Base-by-base conservation (phyloP, 164 flowering plant genomes). In the Hamamelis virginiana region DNA sequence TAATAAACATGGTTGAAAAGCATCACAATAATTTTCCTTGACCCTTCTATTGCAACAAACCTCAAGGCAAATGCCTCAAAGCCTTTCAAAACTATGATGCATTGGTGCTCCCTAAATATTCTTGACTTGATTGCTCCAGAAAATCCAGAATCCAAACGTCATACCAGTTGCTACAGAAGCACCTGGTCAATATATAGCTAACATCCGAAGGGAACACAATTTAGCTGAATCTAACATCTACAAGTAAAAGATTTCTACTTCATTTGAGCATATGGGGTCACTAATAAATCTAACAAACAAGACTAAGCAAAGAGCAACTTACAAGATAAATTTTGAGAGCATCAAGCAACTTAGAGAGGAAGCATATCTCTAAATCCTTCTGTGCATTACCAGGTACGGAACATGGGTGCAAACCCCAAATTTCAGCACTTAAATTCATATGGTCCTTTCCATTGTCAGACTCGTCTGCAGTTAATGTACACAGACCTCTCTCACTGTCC, bases 331-430 rank as follows among this genome's bases (percentile, higher is more conserved):
- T 75, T 55, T 74, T 81, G 71, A 91, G 80, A 59, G 82, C 83
- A 69, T 95, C 94, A 70, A 95, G 85, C 74, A 92, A 75, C 80
- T 86, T 92, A 23, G 88, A 78, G 72, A 82, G 83, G 51, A 95
- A 88, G 67, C 64, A 85, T 56, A 72, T 67, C 19, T 85, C 89
- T 50, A 75, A 78, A 75, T 91, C 89, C 67, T 80, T 69, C 25
- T 74, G 28, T 50, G 74, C 67, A 33, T 47, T 63, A 5, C 66
- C 65, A 56, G 59, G 41, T 25, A n/a, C 9, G n/a, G 77, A 72
- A 73, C 69, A 72, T 43, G 66, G 66, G 10, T 75, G 73, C 28
- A 75, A 71, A 67, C 83, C 86, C 97, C 97, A 94, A 15, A 91
- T 72, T 64, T 83, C 84, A 28, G 79, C 69, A 38, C 84, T 60